Conservation (phyloP, 805 yeast species). For the Wickerhamomyces alni region DNA sequence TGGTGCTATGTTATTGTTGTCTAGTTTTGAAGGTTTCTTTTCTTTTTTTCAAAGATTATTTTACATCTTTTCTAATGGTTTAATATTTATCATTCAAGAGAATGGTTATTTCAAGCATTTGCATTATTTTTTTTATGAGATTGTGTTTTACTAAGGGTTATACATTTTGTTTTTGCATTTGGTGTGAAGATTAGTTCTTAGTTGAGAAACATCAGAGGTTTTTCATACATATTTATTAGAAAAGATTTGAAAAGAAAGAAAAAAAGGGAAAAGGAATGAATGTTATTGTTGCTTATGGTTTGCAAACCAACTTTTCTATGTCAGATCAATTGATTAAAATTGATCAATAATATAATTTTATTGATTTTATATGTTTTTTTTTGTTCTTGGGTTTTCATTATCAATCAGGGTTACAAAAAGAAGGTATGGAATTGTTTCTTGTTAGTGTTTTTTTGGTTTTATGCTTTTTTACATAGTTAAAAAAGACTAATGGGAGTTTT, state of each 20-base stretch:
- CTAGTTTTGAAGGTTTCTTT: neutral
- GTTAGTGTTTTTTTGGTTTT: neutral
- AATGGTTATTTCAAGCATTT: neutral
- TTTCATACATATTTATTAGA: neutral
- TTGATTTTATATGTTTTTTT: constrained; percentile 1
- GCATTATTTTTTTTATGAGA: neutral
- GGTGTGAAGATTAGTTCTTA: neutral
- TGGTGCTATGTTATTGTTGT: too few relatives aligned
- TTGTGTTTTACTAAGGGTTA: neutral
- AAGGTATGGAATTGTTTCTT: neutral
- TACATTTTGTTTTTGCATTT: neutral
- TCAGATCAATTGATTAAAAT: neutral
- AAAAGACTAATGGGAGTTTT: neutral
- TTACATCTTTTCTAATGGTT: neutral
- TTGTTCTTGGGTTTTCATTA: constrained; percentile 1
- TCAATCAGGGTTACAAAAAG: neutral
- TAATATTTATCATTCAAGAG: too few relatives aligned
- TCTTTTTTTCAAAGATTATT: neutral
- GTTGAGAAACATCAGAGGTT: too few relatives aligned
- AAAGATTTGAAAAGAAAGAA: neutral
- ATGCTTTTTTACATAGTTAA: neutral
- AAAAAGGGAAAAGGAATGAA: neutral
- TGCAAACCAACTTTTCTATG: constrained; percentile 1
- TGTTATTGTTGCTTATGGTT: neutral
- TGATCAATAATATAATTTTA: neutral